Percentiles rank a stretch among this genome's conserved stretches.
Evolutionary conservation across 192 early-diverging fungal genomes (phyloP).

Genomic region (Podila epigama): DNA sequence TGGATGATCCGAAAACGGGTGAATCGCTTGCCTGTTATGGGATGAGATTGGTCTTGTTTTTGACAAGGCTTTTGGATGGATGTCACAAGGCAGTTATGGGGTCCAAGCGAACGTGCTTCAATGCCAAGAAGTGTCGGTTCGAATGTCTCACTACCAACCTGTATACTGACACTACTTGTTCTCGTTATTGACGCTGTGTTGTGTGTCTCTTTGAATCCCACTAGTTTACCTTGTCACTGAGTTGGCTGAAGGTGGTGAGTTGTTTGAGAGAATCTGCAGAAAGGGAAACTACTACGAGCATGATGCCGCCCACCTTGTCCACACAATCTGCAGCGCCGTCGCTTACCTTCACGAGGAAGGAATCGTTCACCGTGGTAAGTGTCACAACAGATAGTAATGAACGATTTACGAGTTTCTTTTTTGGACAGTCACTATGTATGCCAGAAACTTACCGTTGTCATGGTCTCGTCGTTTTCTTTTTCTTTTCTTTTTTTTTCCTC

Average conservation of each 20-base stretch:
- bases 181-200: not conserved
- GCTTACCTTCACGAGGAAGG: constrained; percentile 83
- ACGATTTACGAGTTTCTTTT: not conserved
- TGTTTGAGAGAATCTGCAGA: constrained; percentile 87
- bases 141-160: too few relatives aligned
- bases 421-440: not conserved
- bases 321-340: constrained; percentile 81
- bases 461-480: not conserved
- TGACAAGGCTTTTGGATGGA: too few relatives aligned
- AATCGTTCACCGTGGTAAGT: constrained; percentile 83
- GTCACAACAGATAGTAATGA: not conserved
- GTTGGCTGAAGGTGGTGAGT: constrained; percentile 86
- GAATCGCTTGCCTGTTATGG: too few relatives aligned
- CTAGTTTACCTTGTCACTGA: constrained; percentile 82
- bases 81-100: too few relatives aligned
- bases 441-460: too few relatives aligned
- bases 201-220: not conserved
- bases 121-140: too few relatives aligned
- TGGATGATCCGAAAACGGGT: too few relatives aligned
- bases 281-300: constrained; percentile 76
- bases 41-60: too few relatives aligned
- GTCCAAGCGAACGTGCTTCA: too few relatives aligned
- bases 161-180: too few relatives aligned
- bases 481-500: not conserved
- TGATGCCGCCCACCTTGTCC: constrained; percentile 83